These are phyloP conservation scores for Aspergillus ellipticus DNA, from an alignment of 495 filamentous ascomycete species.

Conservation along the genomic window DNA sequence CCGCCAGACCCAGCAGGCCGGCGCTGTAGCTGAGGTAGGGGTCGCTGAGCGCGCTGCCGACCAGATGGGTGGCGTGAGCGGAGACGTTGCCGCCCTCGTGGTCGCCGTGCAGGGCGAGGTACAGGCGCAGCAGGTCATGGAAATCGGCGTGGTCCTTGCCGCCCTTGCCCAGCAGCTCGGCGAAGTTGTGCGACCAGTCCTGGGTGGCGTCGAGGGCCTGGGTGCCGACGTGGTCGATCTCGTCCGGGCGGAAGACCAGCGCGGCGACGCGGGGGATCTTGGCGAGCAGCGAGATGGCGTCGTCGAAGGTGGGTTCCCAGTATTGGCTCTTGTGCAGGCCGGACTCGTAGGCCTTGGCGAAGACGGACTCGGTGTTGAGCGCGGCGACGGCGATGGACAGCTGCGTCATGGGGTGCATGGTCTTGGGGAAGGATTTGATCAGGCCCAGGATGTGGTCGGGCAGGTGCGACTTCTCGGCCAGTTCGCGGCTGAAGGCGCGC, in stretches of 20 bases:
- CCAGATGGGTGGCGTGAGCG: conserved; percentile 93
- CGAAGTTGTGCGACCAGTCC: conserved; percentile 98
- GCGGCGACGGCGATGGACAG: conserved; percentile 91
- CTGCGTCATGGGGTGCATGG: conserved; percentile 97
- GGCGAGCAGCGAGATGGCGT: conserved; percentile 87
- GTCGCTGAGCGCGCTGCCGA: conserved; percentile 92
- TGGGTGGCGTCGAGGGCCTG: conserved; percentile 54
- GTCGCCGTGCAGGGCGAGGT: conserved; percentile 94
- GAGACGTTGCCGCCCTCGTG: conserved; percentile 98
- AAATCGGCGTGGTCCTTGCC: conserved; percentile 85
- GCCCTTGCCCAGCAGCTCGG: conserved; percentile 89
- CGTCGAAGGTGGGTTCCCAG: conserved; percentile 98
- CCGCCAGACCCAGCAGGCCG: conserved; percentile 90
- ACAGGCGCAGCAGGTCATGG: conserved; percentile 88
- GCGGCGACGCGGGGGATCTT: conserved; percentile 97
- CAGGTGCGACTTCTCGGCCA: conserved; percentile 82
- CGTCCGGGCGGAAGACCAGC: conserved; percentile 88
- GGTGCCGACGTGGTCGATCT: conserved; percentile 61
- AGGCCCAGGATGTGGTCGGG: conserved; percentile 81
- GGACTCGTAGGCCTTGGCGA: conserved; percentile 87
- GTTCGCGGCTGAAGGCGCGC: conserved; percentile 74
- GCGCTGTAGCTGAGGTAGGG: conserved; percentile 95
- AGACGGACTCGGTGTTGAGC: conserved; percentile 85
- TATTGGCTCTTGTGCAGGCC: conserved; percentile 92
- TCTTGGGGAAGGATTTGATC: conserved; percentile 82